Evolutionary conservation across 495 filamentous ascomycete genomes (phyloP), one percentile per base, ranked within the genome.

Genomic region (Cetradonia linearis): DNA sequence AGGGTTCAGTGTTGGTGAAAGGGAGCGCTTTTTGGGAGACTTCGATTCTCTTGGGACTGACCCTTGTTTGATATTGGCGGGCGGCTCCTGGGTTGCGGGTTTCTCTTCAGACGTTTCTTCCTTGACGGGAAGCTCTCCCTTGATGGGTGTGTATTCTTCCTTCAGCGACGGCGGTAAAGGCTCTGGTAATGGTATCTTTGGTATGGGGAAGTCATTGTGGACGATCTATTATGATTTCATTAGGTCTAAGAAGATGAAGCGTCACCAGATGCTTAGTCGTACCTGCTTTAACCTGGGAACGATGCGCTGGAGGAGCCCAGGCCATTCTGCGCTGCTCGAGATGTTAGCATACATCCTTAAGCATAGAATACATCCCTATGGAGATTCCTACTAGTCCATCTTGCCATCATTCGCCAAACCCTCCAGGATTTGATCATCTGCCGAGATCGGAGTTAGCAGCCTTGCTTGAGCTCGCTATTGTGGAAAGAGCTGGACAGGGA

Each of bases 351-450:
- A 38, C 54, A 20, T 62, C 49, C 5, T 23, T 28, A 34, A 13
- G 16, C 16, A 4, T 20, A 7, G 18, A n/a, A 28, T 11, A 25
- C 14, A 9, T 37, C 30, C 3, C 27, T 13, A 25, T 27, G 3
- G 7, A 42, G 50, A 50, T 64, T 69, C 76, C 71, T 80, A 91
- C 88, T 80, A 77, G 63, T 88, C 82, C 71, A 92, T 82, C 28
- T 76, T 72, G 46, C 83, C 83, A 70, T 86, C 85, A 63, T 78
- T 74, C 64, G 86, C 84, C 71, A 82, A 78, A 63, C 68, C 71
- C 65, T 77, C 74, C 49, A 93, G 75, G 63, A 86, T 72, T 68
- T 81, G 80, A 67, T 89, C 84, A 63, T 83, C 81, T 73, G 60
- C 67, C 10, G 33, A 42, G 27, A 25, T 13, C 33, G 30, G 60